phyloP scores from a whole-genome alignment of 2,329 filamentous ascomycete species.

The Decorospora gaudefroyi region DNA sequence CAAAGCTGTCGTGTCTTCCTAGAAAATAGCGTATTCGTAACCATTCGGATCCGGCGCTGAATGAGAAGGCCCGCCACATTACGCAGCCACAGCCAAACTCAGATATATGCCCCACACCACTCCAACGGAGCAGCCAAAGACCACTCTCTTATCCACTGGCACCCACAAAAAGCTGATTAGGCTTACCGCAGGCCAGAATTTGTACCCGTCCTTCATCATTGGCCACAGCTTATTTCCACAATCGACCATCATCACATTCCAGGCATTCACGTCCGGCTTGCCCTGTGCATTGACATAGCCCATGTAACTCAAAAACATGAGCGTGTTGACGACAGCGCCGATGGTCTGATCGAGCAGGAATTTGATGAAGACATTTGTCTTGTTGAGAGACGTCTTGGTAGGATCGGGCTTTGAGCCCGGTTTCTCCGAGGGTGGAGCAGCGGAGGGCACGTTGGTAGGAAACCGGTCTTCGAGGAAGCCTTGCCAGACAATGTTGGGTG shows the following conservation, averaged over 20 bases:
- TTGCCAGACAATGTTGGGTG: constrained; percentile 89
- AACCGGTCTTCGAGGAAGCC: constrained; percentile 74
- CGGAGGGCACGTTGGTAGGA: constrained; percentile 59
- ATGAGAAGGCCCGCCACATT: too few relatives aligned
- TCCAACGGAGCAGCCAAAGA: constrained; percentile 73
- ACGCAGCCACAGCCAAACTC: constrained; percentile 60
- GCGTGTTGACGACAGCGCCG: constrained; percentile 67
- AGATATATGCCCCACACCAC: constrained; percentile 76
- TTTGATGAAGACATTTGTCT: constrained; percentile 69
- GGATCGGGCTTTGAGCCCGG: constrained; percentile 36
- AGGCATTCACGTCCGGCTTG: constrained; percentile 40
- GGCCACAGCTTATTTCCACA: constrained; percentile 61
- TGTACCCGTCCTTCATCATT: constrained; percentile 64
- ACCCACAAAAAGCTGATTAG: constrained; percentile 71
- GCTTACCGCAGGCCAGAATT: constrained; percentile 72
- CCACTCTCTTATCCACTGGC: constrained; percentile 70
- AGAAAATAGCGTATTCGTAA: too few relatives aligned
- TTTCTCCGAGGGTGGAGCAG: constrained; percentile 33
- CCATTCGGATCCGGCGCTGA: too few relatives aligned
- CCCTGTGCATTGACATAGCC: constrained; percentile 52
- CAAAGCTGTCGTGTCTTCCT: too few relatives aligned
- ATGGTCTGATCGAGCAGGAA: constrained; percentile 70
- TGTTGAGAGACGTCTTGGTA: constrained; percentile 51
- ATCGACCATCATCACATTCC: constrained; percentile 37
- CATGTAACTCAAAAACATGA: constrained; percentile 65